Conservation (phyloP, 306 rosid genomes). For the Oemleria cerasiformis region DNA sequence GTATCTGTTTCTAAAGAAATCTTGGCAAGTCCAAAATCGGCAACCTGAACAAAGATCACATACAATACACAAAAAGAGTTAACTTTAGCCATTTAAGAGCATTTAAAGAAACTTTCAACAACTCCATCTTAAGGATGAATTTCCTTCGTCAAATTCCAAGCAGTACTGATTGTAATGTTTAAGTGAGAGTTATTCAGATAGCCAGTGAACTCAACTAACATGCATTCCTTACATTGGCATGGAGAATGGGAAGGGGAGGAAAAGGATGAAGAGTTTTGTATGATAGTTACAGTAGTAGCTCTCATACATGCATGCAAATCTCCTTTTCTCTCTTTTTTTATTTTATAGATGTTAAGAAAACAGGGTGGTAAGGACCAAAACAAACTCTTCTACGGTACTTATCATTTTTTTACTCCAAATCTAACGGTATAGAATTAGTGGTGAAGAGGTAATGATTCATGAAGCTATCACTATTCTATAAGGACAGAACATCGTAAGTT, state of each 20-base stretch:
- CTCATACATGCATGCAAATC: neutral
- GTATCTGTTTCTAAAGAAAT: slow-evolving; percentile 48
- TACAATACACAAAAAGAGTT: neutral
- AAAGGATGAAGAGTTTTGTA: neutral
- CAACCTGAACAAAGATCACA: slow-evolving; percentile 43
- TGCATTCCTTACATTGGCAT: neutral
- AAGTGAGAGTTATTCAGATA: neutral
- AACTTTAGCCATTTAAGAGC: neutral
- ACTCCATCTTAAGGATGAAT: neutral
- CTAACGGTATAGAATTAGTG: neutral
- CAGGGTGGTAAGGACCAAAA: neutral
- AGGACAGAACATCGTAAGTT: neutral
- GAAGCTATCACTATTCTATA: neutral
- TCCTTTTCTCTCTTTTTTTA: neutral
- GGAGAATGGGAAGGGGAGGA: neutral
- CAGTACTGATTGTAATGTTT: neutral
- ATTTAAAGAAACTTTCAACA: neutral
- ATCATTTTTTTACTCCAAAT: neutral
- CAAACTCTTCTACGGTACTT: neutral
- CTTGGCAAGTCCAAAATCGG: slow-evolving; percentile 70
- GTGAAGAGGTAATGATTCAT: slow-evolving; percentile 3
- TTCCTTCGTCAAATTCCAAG: neutral
- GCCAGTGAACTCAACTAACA: neutral
- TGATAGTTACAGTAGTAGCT: neutral
- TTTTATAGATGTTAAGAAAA: neutral